phyloP scores from a whole-genome alignment of 805 yeast genomes.

The Sugiyamaella qingdaonensis region DNA sequence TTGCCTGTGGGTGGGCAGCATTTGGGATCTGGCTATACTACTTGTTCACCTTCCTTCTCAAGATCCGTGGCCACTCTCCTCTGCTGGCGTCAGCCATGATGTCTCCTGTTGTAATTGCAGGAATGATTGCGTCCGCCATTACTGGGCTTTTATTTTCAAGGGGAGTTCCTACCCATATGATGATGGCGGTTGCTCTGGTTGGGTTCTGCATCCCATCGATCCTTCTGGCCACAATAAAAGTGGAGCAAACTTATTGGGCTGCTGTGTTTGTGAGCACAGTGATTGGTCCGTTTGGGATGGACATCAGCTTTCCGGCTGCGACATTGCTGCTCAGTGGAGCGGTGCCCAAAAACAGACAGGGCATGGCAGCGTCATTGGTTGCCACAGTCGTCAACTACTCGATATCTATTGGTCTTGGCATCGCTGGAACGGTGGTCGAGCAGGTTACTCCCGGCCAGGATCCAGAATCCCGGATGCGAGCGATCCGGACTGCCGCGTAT shows the following conservation, averaged over 20 bases:
- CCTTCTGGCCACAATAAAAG: constrained; percentile 53
- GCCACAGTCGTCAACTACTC: constrained; percentile 70
- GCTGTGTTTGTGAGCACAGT: constrained; percentile 53
- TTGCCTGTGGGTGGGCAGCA: constrained; percentile 71
- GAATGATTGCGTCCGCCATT: constrained; percentile 11
- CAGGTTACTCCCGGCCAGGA: constrained; percentile 26
- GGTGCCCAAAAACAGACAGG: constrained; percentile 63
- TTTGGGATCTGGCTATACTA: constrained; percentile 71
- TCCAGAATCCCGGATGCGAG: constrained; percentile 33
- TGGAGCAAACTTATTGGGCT: constrained; percentile 55
- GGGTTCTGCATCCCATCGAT: constrained; percentile 54
- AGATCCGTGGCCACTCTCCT: constrained; percentile 46
- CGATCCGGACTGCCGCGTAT: constrained; percentile 56
- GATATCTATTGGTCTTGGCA: constrained; percentile 63
- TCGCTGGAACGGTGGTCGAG: constrained; percentile 63
- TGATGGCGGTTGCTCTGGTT: constrained; percentile 36
- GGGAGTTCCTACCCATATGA: constrained; percentile 6
- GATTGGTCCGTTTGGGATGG: constrained; percentile 69
- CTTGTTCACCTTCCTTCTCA: constrained; percentile 48
- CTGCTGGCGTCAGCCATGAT: constrained; percentile 45
- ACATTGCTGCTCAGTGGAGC: constrained; percentile 57
- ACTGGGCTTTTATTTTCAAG: constrained; percentile 11
- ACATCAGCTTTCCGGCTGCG: constrained; percentile 71
- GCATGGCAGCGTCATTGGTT: constrained; percentile 72
- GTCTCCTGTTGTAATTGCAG: constrained; percentile 31